A percentile compares a stretch with the other conserved stretches of the same genome.
Conservation (phyloP, 2,329 filamentous ascomycete species). For the Trichoderma endophyticum region DNA sequence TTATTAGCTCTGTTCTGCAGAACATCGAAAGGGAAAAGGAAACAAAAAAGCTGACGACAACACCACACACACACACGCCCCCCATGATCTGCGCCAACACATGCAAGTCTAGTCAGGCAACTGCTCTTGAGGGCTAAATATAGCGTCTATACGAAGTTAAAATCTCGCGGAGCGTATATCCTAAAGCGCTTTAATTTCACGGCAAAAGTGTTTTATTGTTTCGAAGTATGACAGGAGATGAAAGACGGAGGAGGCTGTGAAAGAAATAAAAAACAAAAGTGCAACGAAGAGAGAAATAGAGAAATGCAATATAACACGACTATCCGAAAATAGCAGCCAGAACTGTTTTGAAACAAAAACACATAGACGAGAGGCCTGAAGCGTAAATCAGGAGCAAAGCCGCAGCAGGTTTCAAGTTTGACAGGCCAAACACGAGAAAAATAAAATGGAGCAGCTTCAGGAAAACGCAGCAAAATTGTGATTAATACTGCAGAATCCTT, state of each 20-base stretch:
- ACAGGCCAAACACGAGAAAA: not conserved
- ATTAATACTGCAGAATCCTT: not conserved
- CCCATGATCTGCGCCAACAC: not conserved
- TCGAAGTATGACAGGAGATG: not conserved
- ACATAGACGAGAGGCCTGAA: not conserved
- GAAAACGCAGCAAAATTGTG: not conserved
- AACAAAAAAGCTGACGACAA: not conserved
- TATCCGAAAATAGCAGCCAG: not conserved
- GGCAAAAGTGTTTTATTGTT: not conserved
- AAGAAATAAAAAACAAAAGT: not conserved
- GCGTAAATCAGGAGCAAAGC: not conserved
- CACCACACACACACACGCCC: not conserved
- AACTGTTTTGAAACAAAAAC: not conserved
- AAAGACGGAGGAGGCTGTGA: not conserved
- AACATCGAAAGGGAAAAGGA: not conserved
- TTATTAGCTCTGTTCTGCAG: not conserved
- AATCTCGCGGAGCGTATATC: constrained; percentile 1
- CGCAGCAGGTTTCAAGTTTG: constrained; percentile 1
- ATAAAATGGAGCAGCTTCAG: not conserved
- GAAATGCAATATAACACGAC: not conserved
- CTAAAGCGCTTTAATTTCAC: not conserved
- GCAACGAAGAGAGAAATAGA: not conserved
- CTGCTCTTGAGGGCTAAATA: not conserved
- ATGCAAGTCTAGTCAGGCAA: not conserved
- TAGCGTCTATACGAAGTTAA: constrained; percentile 3